Evolutionary conservation across 352 stramenopile genomes (phyloP).

Genomic region (Phytophthora melonis): DNA sequence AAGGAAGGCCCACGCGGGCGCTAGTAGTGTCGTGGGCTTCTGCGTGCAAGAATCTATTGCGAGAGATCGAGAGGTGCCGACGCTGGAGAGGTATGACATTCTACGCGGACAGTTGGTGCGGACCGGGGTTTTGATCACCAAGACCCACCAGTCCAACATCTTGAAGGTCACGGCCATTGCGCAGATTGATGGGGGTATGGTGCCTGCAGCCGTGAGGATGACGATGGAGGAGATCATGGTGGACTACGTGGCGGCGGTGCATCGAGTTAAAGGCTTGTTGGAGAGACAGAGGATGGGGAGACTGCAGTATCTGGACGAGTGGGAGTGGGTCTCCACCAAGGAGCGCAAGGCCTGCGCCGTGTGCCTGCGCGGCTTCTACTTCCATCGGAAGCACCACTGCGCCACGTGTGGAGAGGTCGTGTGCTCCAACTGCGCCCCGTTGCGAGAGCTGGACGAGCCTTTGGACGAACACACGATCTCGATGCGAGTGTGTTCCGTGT

Average conservation of each 20-base stretch:
- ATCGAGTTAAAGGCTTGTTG: conserved; percentile 66
- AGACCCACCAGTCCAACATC: conserved; percentile 80
- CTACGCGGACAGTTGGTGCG: conserved; percentile 62
- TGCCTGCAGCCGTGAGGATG: conserved; percentile 26
- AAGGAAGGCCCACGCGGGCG: conserved; percentile 45
- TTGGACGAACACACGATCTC: conserved; percentile 56
- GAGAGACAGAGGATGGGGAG: conserved; percentile 81
- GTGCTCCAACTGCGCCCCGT: conserved; percentile 73
- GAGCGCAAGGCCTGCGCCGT: conserved; percentile 85
- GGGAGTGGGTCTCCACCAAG: conserved; percentile 74
- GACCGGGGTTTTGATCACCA: conserved; percentile 77
- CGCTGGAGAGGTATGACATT: conserved; percentile 73
- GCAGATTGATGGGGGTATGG: conserved; percentile 71
- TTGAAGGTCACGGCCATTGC: conserved; percentile 77
- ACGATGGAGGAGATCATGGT: conserved; percentile 79
- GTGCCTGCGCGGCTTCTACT: conserved; percentile 81
- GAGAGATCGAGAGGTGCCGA: conserved; percentile 68
- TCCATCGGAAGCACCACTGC: conserved; percentile 83
- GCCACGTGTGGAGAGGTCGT: conserved; percentile 82
- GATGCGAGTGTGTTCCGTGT: conserved; percentile 79
- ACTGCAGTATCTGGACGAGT: conserved; percentile 82
- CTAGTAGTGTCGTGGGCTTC: conserved; percentile 72
- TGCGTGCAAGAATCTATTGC: conserved; percentile 81
- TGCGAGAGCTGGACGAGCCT: conserved; percentile 78
- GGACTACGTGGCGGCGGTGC: conserved; percentile 62